Conservation (phyloP, 148 eudicot genomes). For the Dysphania ambrosioides region DNA sequence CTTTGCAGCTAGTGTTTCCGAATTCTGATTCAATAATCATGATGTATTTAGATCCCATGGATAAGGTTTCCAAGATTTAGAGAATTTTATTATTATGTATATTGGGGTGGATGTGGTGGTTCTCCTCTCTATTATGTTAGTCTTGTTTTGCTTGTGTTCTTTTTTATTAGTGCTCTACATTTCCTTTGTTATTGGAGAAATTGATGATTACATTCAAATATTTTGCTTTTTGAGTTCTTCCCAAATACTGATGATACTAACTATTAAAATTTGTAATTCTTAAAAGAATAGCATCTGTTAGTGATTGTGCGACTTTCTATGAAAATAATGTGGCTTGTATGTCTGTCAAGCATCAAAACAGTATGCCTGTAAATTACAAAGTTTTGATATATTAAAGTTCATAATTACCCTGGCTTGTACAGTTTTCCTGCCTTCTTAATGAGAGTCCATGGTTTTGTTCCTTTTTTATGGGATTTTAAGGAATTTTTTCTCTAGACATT, state of each 20-base stretch:
- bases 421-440: neutral
- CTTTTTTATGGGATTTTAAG: neutral
- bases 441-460: neutral
- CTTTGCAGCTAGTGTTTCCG: slow-evolving; percentile 5
- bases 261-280: neutral
- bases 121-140: neutral
- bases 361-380: neutral
- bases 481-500: neutral
- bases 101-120: neutral
- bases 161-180: neutral
- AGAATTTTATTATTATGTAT: neutral
- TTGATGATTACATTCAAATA: neutral
- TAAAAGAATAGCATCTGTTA: neutral
- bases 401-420: neutral
- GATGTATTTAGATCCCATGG: neutral
- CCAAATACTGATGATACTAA: neutral
- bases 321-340: neutral
- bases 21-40: neutral
- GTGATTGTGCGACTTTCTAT: neutral
- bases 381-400: neutral
- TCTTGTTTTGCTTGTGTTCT: neutral
- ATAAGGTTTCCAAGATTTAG: neutral
- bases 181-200: neutral
- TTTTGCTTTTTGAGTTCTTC: neutral
- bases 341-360: neutral